Evolutionary conservation across 108 stramenopile species (phyloP), one percentile per base, ranked within the genome.

Genomic region (Epithemia pelagica): DNA sequence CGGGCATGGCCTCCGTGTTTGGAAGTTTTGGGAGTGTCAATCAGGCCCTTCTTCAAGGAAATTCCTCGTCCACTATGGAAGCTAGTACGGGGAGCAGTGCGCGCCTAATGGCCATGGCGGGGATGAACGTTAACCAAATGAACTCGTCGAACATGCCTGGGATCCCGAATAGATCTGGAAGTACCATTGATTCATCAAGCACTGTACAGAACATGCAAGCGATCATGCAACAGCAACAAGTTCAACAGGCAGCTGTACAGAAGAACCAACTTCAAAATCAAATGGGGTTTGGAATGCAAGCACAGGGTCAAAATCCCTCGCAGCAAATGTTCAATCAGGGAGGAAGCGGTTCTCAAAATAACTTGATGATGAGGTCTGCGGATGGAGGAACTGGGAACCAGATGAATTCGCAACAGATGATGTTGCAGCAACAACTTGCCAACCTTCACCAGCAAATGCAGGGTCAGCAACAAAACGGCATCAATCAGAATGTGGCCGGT

Each of bases 221-320:
- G 18, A n/a, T 68, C 2, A 25, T 68, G n/a, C 67, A 68, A 30
- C 67, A 68, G 67, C 67, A 68, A 28, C 65, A 66, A 28, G 54
- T 28, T 51, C 62, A 63, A 66, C 51, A 66, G 54, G 20, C 32
- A 24, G 32, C 62, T 22, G 24, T 32, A 1, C 65, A 66, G 65
- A 27, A 54, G 27, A 25, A 28, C n/a, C 52, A 28, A 53, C 46
- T 55, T 10, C 54, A 24, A 32, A 63, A 63, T 51, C 37, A 3
- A 5, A 46, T 46, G 37, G 37, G 37, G 5, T 46, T 46, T 46
- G 37, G 37, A 46, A 46, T 46, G 37, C 37, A 46, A 15, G 10
- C 37, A 15, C 37, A 46, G 15, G 37, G 37, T 21, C 57, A 58
- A 20, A 23, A 58, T 23, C 7, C 57, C 7, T 7, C 5, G 15